Evolutionary conservation across 1,139 yeast species (phyloP), one percentile per base, ranked within the genome.

Genomic region (Candida sojae): DNA sequence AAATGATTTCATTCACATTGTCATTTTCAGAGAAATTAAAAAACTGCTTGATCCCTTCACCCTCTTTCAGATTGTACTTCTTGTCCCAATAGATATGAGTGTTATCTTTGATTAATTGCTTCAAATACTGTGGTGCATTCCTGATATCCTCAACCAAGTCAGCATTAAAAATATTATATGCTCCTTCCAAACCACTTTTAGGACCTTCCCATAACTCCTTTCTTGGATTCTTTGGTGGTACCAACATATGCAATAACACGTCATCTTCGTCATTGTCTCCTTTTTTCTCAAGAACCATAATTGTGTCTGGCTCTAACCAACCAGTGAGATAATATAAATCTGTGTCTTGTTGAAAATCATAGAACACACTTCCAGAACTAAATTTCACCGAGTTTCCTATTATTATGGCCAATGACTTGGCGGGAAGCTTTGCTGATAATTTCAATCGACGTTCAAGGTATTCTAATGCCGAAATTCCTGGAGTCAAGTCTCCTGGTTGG

Each of bases 171-270:
- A 85, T 80, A 44, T 89, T 92, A 46, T 70, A 71, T 0, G 88
- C 97, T 10, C 96, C 97, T 44, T 84, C 82, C 6, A 86, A 75
- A 1, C 99, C 99, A 36, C 96, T 86, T 57, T 96, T 79, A 39
- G 82, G 84, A 8, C 99, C 99, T 59, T 92, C 97, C 99, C 99
- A 93, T 53, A 86, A 81, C 65, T 93, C 99, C 30, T 80, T 82
- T 43, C 73, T 73, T 6, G 82, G 79, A 62, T 92, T 86, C 59
- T 85, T 85, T n/a, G 89, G 90, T 2, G 93, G 97, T 6, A 92
- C 96, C 48, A 91, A 71, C 86, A 95, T 80, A 59, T 88, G 95
- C 49, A 88, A 79, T 1, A 77, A 63, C 17, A 83, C 70, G 6
- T 81, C 84, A 13, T 78, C 74, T 40, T 68, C 64, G 1, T 74